A percentile compares a stretch with the other conserved stretches of the same genome.
Conservation (phyloP, 1,284 basidiomycete genomes). For the Trametes polyzona region DNA sequence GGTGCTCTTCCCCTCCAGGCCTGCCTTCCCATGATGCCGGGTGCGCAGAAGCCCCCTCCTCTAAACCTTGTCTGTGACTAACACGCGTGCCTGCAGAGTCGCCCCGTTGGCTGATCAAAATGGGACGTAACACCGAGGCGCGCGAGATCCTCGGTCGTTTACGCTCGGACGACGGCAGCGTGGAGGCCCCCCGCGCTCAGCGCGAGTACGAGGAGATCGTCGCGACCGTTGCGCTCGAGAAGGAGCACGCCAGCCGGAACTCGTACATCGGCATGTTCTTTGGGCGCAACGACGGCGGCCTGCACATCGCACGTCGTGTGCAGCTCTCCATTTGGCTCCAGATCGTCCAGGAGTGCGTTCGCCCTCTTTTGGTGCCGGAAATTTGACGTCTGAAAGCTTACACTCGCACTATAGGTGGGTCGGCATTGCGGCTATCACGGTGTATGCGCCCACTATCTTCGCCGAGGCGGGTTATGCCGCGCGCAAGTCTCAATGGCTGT, state of each 20-base stretch:
- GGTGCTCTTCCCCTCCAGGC: slow-evolving; percentile 14
- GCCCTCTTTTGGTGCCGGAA: background rate
- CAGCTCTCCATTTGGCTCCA: slow-evolving; percentile 55
- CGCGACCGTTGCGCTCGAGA: slow-evolving; percentile 46
- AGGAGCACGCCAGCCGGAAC: slow-evolving; percentile 46
- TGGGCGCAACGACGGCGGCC: slow-evolving; percentile 45
- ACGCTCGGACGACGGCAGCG: slow-evolving; percentile 35
- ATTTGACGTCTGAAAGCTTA: background rate
- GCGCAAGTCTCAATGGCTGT: slow-evolving; percentile 51
- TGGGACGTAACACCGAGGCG: slow-evolving; percentile 51
- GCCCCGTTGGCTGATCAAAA: slow-evolving; percentile 60
- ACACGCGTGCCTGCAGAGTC: slow-evolving; percentile 45
- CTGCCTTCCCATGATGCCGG: slow-evolving; percentile 34
- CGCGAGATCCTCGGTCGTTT: slow-evolving; percentile 44
- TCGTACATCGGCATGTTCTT: slow-evolving; percentile 53
- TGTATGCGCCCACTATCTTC: slow-evolving; percentile 55
- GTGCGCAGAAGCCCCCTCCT: slow-evolving; percentile 25
- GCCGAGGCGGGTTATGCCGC: slow-evolving; percentile 49
- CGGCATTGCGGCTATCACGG: slow-evolving; percentile 55
- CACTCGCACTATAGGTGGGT: slow-evolving; percentile 40
- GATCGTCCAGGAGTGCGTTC: slow-evolving; percentile 50
- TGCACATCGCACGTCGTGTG: slow-evolving; percentile 51
- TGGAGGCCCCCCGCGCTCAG: slow-evolving; percentile 31
- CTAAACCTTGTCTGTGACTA: slow-evolving; percentile 10
- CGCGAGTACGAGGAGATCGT: slow-evolving; percentile 47